Conservation (phyloP, 805 yeast genomes). For the Cyberlindnera xylosilytica region DNA sequence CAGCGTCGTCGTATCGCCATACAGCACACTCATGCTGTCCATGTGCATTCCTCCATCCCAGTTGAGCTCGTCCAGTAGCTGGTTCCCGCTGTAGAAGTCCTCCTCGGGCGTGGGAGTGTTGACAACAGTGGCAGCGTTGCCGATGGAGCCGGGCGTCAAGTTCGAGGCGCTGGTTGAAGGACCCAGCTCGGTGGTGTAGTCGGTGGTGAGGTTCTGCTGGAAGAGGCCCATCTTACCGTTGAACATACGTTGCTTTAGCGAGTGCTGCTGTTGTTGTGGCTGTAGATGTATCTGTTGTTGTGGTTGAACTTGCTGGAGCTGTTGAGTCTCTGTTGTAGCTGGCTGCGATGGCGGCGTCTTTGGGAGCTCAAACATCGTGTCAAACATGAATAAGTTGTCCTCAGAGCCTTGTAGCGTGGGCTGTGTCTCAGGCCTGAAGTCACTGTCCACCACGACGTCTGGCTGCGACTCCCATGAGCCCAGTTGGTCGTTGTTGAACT, state of each 20-base stretch:
- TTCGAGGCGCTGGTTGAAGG: neutral
- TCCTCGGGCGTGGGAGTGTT: slow-evolving; percentile 17
- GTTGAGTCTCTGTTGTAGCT: neutral
- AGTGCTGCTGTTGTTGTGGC: slow-evolving; percentile 3
- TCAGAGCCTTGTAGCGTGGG: neutral
- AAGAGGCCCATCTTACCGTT: slow-evolving; percentile 4
- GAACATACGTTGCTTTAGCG: slow-evolving; percentile 8
- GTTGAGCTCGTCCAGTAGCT: slow-evolving; percentile 14
- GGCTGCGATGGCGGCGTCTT: neutral
- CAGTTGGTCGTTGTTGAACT: too few relatives aligned
- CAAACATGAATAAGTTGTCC: neutral
- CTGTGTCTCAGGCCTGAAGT: neutral
- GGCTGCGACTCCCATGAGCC: neutral
- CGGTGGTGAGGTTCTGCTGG: slow-evolving; percentile 4
- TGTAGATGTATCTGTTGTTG: neutral
- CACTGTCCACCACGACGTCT: neutral
- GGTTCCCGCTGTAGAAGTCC: slow-evolving; percentile 14
- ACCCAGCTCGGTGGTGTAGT: neutral
- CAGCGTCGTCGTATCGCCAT: slow-evolving; percentile 23
- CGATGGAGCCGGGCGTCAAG: slow-evolving; percentile 4
- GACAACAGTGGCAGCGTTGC: slow-evolving; percentile 10
- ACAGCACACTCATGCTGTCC: slow-evolving; percentile 13
- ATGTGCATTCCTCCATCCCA: slow-evolving; percentile 10
- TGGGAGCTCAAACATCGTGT: neutral
- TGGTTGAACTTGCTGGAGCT: neutral